These are phyloP conservation scores for Xylaria intraflava DNA, from an alignment of 495 filamentous ascomycete genomes.

Conservation along the genomic window DNA sequence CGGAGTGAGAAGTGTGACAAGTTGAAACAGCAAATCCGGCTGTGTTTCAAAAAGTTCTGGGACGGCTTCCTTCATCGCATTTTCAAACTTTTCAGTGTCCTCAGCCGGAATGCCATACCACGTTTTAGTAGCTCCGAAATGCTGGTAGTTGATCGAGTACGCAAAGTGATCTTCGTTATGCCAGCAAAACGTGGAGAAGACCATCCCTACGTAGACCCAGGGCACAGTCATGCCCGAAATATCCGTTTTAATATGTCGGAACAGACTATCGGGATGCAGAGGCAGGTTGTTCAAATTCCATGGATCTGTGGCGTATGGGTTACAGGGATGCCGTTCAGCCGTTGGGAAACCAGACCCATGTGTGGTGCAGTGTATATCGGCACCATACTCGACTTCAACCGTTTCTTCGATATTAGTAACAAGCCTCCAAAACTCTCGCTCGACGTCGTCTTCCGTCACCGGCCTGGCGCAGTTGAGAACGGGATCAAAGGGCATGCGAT, in stretches of 20 bases:
- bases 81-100: constrained; percentile 89
- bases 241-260: constrained; percentile 95
- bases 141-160: constrained; percentile 98
- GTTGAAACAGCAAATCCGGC: constrained; percentile 91
- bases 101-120: constrained; percentile 98
- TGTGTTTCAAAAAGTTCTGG: constrained; percentile 96
- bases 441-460: constrained; percentile 92
- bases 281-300: constrained; percentile 98
- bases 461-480: constrained; percentile 69
- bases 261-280: constrained; percentile 83
- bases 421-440: constrained; percentile 93
- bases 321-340: constrained; percentile 79
- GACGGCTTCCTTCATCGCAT: constrained; percentile 89
- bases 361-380: constrained; percentile 96
- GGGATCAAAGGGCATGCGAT: constrained; percentile 84
- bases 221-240: constrained; percentile 99
- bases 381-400: constrained; percentile 96
- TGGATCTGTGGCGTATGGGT: constrained; percentile 78
- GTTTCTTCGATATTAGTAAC: constrained; percentile 90
- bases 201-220: constrained; percentile 99
- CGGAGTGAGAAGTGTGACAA: constrained; percentile 89
- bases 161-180: constrained; percentile 98
- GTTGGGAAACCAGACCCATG: constrained; percentile 98
- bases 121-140: constrained; percentile 97
- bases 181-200: constrained; percentile 99